Percentiles rank a stretch among this genome's conserved stretches.
Conservation (phyloP, 306 rosid genomes). For the Quercus berberidifolia region DNA sequence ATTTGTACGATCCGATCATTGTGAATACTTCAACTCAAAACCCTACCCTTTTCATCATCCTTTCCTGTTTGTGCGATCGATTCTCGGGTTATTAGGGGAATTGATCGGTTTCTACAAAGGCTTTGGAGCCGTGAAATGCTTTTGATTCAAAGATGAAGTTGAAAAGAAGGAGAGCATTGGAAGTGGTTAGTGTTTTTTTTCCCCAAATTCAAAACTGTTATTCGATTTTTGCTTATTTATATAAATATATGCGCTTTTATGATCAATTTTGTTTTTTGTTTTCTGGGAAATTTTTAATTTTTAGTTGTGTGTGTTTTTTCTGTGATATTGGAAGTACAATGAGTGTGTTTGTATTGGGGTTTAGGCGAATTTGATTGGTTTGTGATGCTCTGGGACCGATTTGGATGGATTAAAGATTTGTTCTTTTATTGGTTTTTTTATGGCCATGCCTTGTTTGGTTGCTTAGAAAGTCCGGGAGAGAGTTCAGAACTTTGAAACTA, state of each 20-base stretch:
- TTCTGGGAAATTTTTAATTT: too few species aligned
- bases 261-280: neutral
- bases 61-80: constrained; percentile 36
- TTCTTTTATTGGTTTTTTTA: neutral
- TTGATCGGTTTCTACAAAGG: constrained; percentile 45
- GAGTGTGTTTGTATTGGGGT: constrained; percentile 23
- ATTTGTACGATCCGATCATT: constrained; percentile 40
- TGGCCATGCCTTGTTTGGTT: neutral
- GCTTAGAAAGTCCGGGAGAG: neutral
- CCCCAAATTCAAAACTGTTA: neutral
- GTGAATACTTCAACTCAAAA: neutral
- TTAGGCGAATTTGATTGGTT: constrained; percentile 9
- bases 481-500: neutral
- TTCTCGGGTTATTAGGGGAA: constrained; percentile 25
- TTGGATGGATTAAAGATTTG: constrained; percentile 10
- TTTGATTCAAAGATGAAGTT: constrained; percentile 77
- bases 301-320: neutral
- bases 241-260: neutral
- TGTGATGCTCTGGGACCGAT: constrained; percentile 15
- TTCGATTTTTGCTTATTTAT: neutral
- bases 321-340: neutral
- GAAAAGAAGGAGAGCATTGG: constrained; percentile 84
- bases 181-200: constrained; percentile 72
- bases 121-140: constrained; percentile 61
- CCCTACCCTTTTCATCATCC: constrained; percentile 29